phyloP scores from a whole-genome alignment of 768 basidiomycete species.

The Pleurotus ostreatus region DNA sequence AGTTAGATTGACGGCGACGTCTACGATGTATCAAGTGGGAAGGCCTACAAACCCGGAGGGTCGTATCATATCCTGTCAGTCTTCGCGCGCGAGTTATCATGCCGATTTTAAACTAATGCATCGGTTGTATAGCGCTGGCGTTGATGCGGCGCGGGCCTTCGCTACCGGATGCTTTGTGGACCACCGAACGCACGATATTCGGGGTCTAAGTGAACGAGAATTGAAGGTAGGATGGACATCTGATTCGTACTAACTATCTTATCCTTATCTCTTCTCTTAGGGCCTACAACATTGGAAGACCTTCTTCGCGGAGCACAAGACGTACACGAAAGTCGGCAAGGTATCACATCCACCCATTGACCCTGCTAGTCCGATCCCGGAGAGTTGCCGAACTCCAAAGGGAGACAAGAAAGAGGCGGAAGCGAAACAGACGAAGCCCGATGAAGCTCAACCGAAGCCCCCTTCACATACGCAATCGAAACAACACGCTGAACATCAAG shows the following conservation, averaged over 20 bases:
- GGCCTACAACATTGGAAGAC: slow-evolving; percentile 84
- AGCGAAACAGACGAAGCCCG: slow-evolving; percentile 24
- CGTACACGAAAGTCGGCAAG: slow-evolving; percentile 73
- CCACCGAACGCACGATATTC: slow-evolving; percentile 88
- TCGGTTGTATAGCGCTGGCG: slow-evolving; percentile 56
- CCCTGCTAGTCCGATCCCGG: slow-evolving; percentile 68
- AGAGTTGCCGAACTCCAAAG: slow-evolving; percentile 69
- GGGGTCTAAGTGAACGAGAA: slow-evolving; percentile 74
- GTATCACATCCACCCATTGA: slow-evolving; percentile 77
- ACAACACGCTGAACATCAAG: slow-evolving; percentile 26
- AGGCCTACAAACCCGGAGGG: slow-evolving; percentile 86
- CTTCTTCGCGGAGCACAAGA: slow-evolving; percentile 80
- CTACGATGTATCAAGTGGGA: slow-evolving; percentile 82
- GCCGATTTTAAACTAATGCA: slow-evolving; percentile 16
- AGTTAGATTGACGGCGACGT: slow-evolving; percentile 85
- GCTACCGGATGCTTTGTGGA: slow-evolving; percentile 90
- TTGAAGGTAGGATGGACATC: slow-evolving; percentile 42
- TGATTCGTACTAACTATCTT: neutral
- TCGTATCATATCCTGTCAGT: slow-evolving; percentile 71
- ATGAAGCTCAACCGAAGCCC: slow-evolving; percentile 17
- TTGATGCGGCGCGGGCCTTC: slow-evolving; percentile 89
- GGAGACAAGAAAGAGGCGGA: slow-evolving; percentile 35
- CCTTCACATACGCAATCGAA: neutral
- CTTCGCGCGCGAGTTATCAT: slow-evolving; percentile 9
- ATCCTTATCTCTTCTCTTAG: slow-evolving; percentile 30